Evolutionary conservation across 2,329 filamentous ascomycete species (phyloP), one percentile per base, ranked within the genome.

Genomic region (Zymoseptoria ardabiliae): DNA sequence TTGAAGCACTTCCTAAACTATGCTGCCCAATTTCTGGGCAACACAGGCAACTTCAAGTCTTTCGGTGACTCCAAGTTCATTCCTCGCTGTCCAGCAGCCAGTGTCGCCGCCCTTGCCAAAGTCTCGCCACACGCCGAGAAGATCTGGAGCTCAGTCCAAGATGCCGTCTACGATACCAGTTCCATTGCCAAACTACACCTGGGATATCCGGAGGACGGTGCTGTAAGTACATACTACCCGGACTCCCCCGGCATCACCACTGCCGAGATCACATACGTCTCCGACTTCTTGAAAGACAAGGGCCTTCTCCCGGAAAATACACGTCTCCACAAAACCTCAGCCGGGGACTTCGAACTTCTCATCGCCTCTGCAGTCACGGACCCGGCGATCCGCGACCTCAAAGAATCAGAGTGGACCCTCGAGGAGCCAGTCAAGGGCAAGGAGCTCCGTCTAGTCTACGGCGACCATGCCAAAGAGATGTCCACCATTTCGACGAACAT

Each of bases 171-270:
- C 60, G 74, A 76, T n/a, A 76, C 73, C 8, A 66, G 71, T 23
- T 72, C 72, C 55, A 70, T 76, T 13, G 71, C 67, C 8, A 72
- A 72, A 59, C 74, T 81, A 69, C 79, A 80, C 62, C 68, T 82
- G 25, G 79, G 79, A 17, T 81, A 78, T 60, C 79, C 79, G 4
- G 74, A 78, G 56, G 66, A 71, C 13, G 78, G 78, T 3, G 79
- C 81, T 63, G 71, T 81, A 49, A 77, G 75, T 4, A 78, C 77
- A 2, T 81, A 81, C 69, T 81, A 81, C 59, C 78, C 78, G 0
- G 74, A 79, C 58, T 79, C 77, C 23, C 74, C 78, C 1, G 66
- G 73, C 51, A 79, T 81, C 63, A 79, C 76, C 4, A 74, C 75
- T 53, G 75, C 77, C 54, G 78, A 81, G 65, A 81, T 81, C 59